phyloP scores from a whole-genome alignment of 495 filamentous ascomycete species.

The Aspergillus affinis region DNA sequence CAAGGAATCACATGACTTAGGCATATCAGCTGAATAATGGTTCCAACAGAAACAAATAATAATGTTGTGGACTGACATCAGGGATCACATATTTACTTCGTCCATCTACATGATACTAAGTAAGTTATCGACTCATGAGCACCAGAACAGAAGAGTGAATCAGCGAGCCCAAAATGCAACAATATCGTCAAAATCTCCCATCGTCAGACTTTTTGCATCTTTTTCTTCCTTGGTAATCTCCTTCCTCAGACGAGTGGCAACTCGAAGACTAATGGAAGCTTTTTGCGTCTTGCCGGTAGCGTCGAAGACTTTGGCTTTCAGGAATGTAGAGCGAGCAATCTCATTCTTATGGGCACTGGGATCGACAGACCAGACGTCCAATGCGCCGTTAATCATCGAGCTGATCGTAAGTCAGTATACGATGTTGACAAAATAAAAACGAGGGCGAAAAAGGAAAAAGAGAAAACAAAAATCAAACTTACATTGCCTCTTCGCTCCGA shows the following conservation, averaged over 20 bases:
- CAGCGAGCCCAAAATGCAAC: conserved; percentile 6
- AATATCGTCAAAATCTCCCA: conserved; percentile 3
- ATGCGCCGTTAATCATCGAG: conserved; percentile 22
- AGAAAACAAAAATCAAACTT: conserved; percentile 5
- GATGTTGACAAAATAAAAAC: too few relatives aligned
- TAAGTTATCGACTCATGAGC: too few relatives aligned
- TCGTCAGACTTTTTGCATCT: conserved; percentile 2
- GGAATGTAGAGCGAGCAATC: conserved; percentile 27
- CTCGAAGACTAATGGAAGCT: conserved; percentile 13
- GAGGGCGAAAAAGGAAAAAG: neutral
- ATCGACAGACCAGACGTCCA: conserved; percentile 23
- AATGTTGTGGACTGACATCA: too few relatives aligned
- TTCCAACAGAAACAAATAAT: too few relatives aligned
- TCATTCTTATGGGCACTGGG: conserved; percentile 19
- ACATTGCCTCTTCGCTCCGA: conserved; percentile 24
- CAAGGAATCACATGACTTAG: too few relatives aligned
- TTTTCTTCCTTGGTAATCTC: conserved; percentile 1
- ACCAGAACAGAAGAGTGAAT: too few relatives aligned
- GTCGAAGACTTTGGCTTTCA: conserved; percentile 19
- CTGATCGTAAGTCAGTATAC: conserved; percentile 4
- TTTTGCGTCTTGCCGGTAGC: conserved; percentile 18
- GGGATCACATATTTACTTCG: too few relatives aligned
- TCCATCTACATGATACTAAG: too few relatives aligned
- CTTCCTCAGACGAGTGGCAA: conserved; percentile 9
- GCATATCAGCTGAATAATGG: too few relatives aligned